These are phyloP conservation scores for Aspergillus chevalieri DNA, from an alignment of 2,329 filamentous ascomycete genomes.

Conservation along the genomic window DNA sequence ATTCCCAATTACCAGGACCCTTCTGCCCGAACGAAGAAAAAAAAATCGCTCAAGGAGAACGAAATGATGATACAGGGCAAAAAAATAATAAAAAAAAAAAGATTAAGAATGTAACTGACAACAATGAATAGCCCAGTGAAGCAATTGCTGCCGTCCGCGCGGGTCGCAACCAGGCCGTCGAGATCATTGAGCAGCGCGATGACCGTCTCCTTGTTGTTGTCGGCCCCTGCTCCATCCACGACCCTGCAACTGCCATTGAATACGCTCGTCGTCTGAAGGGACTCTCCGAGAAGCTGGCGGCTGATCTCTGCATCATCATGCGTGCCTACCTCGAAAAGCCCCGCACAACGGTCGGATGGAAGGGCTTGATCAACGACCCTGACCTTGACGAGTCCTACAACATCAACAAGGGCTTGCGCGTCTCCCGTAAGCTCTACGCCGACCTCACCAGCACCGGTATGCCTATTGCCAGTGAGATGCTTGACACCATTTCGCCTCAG, in stretches of 20 bases:
- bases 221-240: slow-evolving; percentile 95
- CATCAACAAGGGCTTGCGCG: slow-evolving; percentile 95
- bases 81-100: slow-evolving; percentile 52
- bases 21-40: slow-evolving; percentile 53
- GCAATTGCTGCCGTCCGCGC: slow-evolving; percentile 39
- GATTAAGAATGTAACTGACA: slow-evolving; percentile 14
- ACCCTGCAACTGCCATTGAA: slow-evolving; percentile 79
- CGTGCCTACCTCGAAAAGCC: slow-evolving; percentile 98
- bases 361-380: slow-evolving; percentile 97
- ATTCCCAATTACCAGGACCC: slow-evolving; percentile 60
- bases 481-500: slow-evolving; percentile 97
- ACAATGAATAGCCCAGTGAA: slow-evolving; percentile 26
- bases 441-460: slow-evolving; percentile 82
- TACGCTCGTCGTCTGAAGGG: slow-evolving; percentile 75
- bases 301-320: slow-evolving; percentile 91
- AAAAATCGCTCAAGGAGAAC: not conserved
- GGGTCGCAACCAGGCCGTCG: slow-evolving; percentile 52
- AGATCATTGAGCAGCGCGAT: slow-evolving; percentile 67
- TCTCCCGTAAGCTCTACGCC: slow-evolving; percentile 88
- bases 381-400: slow-evolving; percentile 96
- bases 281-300: slow-evolving; percentile 70
- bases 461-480: slow-evolving; percentile 96
- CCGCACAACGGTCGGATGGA: slow-evolving; percentile 96
- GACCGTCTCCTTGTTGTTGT: slow-evolving; percentile 91
- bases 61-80: slow-evolving; percentile 31